A percentile compares a stretch with the other conserved stretches of the same genome.
These are phyloP conservation scores for Fusarium mundagurra DNA, from an alignment of 2,329 filamentous ascomycete genomes.

Conservation along the genomic window DNA sequence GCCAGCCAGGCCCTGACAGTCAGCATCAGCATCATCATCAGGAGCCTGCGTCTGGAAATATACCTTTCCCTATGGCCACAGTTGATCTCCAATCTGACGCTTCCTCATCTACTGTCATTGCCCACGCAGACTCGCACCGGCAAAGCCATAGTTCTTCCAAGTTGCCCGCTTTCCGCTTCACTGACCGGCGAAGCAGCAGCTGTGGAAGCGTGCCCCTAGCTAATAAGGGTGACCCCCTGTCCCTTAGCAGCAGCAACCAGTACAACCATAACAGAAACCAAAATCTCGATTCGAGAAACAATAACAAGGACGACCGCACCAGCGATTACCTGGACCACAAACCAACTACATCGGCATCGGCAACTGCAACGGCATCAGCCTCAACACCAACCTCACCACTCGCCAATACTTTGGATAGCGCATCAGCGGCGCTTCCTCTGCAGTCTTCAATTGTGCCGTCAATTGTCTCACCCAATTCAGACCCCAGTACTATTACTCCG, in stretches of 20 bases:
- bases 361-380: not conserved
- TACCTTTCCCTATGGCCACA: slow-evolving; percentile 11
- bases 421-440: slow-evolving; percentile 31
- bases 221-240: slow-evolving; percentile 29
- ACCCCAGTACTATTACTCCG: slow-evolving; percentile 27
- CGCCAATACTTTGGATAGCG: slow-evolving; percentile 32
- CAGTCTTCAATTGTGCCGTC: slow-evolving; percentile 39
- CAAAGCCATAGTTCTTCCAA: slow-evolving; percentile 66
- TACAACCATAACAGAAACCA: slow-evolving; percentile 24
- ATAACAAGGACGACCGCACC: slow-evolving; percentile 19
- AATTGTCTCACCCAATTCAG: slow-evolving; percentile 44
- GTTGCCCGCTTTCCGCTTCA: slow-evolving; percentile 64
- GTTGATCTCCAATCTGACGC: slow-evolving; percentile 28
- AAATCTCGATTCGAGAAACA: slow-evolving; percentile 31
- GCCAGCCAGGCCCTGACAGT: slow-evolving; percentile 37
- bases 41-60: slow-evolving; percentile 8
- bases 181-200: slow-evolving; percentile 53
- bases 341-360: slow-evolving; percentile 5
- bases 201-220: slow-evolving; percentile 40
- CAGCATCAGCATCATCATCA: slow-evolving; percentile 27
- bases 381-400: slow-evolving; percentile 29
- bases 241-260: slow-evolving; percentile 23
- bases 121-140: slow-evolving; percentile 57
- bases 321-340: slow-evolving; percentile 17
- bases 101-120: slow-evolving; percentile 18